Base-by-base conservation (phyloP, 2,329 filamentous ascomycete genomes). In the Malbranchea zuffiana region DNA sequence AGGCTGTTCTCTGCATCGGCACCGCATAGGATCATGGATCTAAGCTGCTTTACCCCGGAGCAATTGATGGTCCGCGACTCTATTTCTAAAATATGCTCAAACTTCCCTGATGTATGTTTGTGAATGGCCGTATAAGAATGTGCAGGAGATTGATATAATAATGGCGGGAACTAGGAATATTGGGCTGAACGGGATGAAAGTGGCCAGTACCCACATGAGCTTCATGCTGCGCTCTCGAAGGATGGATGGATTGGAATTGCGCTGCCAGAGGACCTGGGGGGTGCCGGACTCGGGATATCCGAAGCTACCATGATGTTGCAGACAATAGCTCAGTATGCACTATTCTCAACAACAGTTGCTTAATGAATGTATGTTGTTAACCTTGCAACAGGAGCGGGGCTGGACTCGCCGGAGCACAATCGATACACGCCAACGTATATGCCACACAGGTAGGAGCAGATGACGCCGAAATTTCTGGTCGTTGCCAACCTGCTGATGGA, bases 291-390 rank as follows among this genome's bases (percentile, higher is more conserved):
- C 6, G 82, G 60, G 51, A 85, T 92, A 23, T 79, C 80, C 0
- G 83, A 90, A 53, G 83, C 83, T 1, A 83, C 79, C 0, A 82
- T 88, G 72, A 88, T 90, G 82, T 72, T 90, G 67, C 83, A 92
- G 50, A 82, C 82, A 2, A 82, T 87, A 39, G 66, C 79, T 1
- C 80, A 86, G 60, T 78, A 47, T 10, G 53, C 35, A 20, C n/a
- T 11, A 16, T 11, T 26, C 18, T 30, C n/a, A 11, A n/a, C 16
- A 35, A 10, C 16, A 3, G 20, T 5, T 13, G 24, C 5, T 39
- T 5, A 35, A 5, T 7, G 5, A 12, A 12, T 2, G 31, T 18
- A 6, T 16, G 24, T 40, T 37, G 33, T 35, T 23, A 6, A 12
- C 23, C 10, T 34, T 19, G 11, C 16, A 6, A 12, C 27, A 64